Evolutionary conservation across 2,329 filamentous ascomycete species (phyloP).

Genomic region (Alternaria sp.): DNA sequence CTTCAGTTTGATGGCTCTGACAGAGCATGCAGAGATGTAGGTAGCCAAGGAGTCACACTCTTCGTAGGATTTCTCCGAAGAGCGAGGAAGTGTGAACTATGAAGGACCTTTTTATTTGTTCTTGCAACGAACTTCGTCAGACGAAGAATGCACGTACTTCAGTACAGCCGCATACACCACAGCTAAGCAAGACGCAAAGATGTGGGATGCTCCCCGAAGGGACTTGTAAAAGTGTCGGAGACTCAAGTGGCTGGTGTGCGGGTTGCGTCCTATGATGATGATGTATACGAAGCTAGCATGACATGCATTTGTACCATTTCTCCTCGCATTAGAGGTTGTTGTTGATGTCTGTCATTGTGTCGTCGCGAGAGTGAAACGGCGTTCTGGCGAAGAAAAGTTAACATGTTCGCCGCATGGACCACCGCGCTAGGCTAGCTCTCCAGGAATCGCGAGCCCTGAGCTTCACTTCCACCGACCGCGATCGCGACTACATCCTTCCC

Average conservation of each 20-base stretch:
- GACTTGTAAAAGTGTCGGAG: constrained; percentile 54
- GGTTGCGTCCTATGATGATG: constrained; percentile 32
- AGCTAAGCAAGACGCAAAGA: constrained; percentile 58
- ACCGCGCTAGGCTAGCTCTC: constrained; percentile 29
- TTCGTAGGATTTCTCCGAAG: constrained; percentile 53
- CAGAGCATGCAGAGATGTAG: constrained; percentile 49
- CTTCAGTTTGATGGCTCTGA: constrained; percentile 46
- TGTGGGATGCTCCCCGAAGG: constrained; percentile 55
- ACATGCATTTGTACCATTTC: background rate
- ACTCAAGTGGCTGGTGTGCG: constrained; percentile 58
- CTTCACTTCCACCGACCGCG: constrained; percentile 19
- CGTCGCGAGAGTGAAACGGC: constrained; percentile 13
- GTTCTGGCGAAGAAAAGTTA: constrained; percentile 24
- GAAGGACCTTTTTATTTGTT: constrained; percentile 58
- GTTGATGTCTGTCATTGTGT: constrained; percentile 2
- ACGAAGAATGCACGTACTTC: constrained; percentile 46
- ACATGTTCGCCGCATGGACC: constrained; percentile 13
- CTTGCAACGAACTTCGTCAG: constrained; percentile 51
- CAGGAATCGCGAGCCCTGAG: constrained; percentile 29
- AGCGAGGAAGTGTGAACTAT: constrained; percentile 64
- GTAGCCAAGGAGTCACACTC: constrained; percentile 63
- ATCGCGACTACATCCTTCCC: constrained; percentile 8
- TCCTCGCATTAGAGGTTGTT: constrained; percentile 6
- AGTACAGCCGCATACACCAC: constrained; percentile 54
- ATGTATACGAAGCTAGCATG: background rate